Percentiles rank a stretch among this genome's conserved stretches.
These are phyloP conservation scores for Aspergillus japonicus DNA, from an alignment of 2,329 filamentous ascomycete species.

Conservation along the genomic window DNA sequence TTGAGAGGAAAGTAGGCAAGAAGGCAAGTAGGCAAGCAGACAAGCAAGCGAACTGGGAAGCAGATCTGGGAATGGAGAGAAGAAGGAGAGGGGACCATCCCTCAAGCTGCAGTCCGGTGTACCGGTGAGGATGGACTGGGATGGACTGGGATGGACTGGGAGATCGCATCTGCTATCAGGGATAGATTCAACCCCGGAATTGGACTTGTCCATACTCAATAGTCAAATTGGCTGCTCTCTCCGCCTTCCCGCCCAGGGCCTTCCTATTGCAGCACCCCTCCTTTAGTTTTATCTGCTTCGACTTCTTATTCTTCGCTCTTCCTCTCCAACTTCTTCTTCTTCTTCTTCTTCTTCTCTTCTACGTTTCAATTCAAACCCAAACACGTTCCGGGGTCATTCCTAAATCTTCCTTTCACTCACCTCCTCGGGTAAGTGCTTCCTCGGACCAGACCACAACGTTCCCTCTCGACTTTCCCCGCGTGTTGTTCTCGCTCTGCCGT, in stretches of 20 bases:
- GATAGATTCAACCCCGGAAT: background rate
- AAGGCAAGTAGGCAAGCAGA: background rate
- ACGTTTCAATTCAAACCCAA: background rate
- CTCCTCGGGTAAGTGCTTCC: background rate
- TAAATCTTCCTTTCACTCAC: background rate
- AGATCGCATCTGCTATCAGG: too few relatives aligned
- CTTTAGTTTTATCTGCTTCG: background rate
- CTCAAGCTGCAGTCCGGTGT: constrained; percentile 16
- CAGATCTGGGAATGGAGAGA: background rate
- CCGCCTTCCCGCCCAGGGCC: background rate
- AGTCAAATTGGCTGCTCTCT: background rate
- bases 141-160: background rate
- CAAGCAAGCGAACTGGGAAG: too few relatives aligned
- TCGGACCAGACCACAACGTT: background rate
- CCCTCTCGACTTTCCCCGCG: background rate
- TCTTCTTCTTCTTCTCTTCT: constrained; percentile 1
- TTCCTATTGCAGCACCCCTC: background rate
- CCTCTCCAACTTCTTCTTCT: background rate
- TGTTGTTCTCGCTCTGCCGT: constrained; percentile 14
- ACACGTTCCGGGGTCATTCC: background rate
- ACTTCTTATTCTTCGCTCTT: background rate
- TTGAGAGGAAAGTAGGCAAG: background rate
- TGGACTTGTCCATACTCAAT: background rate
- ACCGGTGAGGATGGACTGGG: constrained; percentile 11
- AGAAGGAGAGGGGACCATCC: constrained; percentile 1